Conservation (phyloP, 2,329 filamentous ascomycete genomes). For the Fusarium marasasianum region DNA sequence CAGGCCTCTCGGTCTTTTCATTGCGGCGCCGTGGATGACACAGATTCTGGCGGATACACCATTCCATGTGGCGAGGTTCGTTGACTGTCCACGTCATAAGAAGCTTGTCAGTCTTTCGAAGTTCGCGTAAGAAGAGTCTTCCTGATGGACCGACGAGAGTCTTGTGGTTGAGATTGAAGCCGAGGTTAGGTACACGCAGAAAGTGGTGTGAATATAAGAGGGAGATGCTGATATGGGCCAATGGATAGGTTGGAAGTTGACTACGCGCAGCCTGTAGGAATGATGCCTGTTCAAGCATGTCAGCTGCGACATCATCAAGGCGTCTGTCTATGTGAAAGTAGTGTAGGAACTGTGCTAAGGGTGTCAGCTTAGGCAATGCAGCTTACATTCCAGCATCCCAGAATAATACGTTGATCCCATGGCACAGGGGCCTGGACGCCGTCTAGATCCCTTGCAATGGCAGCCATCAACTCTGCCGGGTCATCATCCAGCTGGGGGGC, state of each 20-base stretch:
- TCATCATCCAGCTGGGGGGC: conserved; percentile 72
- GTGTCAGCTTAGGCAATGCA: not conserved
- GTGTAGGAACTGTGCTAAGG: not conserved
- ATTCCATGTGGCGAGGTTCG: conserved; percentile 79
- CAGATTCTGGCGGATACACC: conserved; percentile 66
- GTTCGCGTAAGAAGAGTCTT: conserved; percentile 70
- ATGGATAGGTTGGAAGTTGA: conserved; percentile 69
- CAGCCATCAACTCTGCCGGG: conserved; percentile 73
- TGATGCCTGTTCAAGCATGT: conserved; percentile 59
- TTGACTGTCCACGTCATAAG: conserved; percentile 92
- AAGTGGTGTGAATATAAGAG: conserved; percentile 76
- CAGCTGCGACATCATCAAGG: not conserved
- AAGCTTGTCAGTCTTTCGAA: conserved; percentile 58
- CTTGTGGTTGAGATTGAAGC: conserved; percentile 80
- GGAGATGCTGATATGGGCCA: conserved; percentile 75
- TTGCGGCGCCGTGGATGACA: conserved; percentile 47
- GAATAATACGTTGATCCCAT: conserved; percentile 78
- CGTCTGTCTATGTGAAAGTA: not conserved
- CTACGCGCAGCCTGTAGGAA: conserved; percentile 72
- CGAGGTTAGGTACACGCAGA: conserved; percentile 69
- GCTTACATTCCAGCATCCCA: conserved; percentile 83
- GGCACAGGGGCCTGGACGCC: conserved; percentile 59
- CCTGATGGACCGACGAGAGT: conserved; percentile 76
- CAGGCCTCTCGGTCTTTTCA: not conserved
- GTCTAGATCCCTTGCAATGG: conserved; percentile 71